Evolutionary conservation across 768 basidiomycete genomes (phyloP), one percentile per base, ranked within the genome.

Genomic region (Lactarius vividus): DNA sequence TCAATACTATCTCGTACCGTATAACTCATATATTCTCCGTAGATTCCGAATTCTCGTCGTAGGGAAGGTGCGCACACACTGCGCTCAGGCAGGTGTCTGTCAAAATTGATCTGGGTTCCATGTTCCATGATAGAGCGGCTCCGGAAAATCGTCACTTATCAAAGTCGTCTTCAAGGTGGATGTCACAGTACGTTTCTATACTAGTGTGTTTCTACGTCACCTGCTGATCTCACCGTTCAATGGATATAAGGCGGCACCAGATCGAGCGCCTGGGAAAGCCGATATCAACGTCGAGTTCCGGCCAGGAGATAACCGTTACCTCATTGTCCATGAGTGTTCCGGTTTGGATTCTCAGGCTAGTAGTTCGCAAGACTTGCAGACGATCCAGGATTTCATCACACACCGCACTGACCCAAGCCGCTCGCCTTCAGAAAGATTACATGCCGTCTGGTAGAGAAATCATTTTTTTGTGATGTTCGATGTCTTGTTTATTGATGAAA

Each of bases 21-120:
- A 40, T 62, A 3, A 37, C 23, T 35, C 16, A 42, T 28, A 10
- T 52, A 20, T 31, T 4, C 1, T 53, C 46, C n/a, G 26, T 49
- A 66, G 65, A 40, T 62, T 66, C 49, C 61, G 56, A 35, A 42
- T 66, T 62, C 61, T 66, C 49, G 56, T 61, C n/a, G 39, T 58
- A 2, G 65, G 65, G 18, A 56, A 62, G 56, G 65, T 66, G 29
- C 31, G 65, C 42, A 52, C 13, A 15, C 26, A 16, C 11, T 40
- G 1, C 23, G 0, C 13, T 18, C 20, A 7, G 10, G 37, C 11
- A 15, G 26, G 9, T 8, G 8, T 6, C 10, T 16, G n/a, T 13
- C 7, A 2, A 31, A 28, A 28, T 35, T 61, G 5, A 65, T n/a
- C 11, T 8, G n/a, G 23, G 28, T 16, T 33, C 11, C 23, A 13